These are phyloP conservation scores for Starmerella sp. DNA, from an alignment of 805 yeast genomes.

Conservation along the genomic window DNA sequence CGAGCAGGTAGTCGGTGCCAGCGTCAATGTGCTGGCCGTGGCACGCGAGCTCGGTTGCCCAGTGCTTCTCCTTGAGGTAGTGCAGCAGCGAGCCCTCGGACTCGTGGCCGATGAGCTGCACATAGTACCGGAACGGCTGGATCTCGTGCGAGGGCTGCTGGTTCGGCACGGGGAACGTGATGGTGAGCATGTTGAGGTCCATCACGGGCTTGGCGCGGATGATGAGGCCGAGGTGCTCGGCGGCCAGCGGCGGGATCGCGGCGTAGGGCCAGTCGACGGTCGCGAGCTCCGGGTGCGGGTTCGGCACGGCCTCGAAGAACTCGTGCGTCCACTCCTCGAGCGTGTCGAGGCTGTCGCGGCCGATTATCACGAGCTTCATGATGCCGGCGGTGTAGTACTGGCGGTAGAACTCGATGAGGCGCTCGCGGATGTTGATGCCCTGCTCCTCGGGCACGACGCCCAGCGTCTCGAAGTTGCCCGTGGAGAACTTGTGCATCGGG, in stretches of 20 bases:
- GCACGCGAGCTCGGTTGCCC: conserved; percentile 70
- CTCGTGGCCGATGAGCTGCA: conserved; percentile 88
- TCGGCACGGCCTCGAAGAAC: conserved; percentile 49
- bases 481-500: conserved; percentile 78
- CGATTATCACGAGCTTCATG: conserved; percentile 78
- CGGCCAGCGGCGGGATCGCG: conserved; percentile 37
- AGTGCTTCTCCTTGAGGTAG: conserved; percentile 55
- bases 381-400: conserved; percentile 70
- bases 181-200: conserved; percentile 56
- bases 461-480: conserved; percentile 74
- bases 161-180: conserved; percentile 68
- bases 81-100: conserved; percentile 73
- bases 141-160: conserved; percentile 53
- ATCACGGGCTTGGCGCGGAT: conserved; percentile 70
- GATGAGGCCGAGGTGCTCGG: conserved; percentile 41
- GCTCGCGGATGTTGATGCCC: conserved; percentile 69
- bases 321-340: conserved; percentile 60
- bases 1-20: conserved; percentile 55
- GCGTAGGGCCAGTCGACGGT: conserved; percentile 34
- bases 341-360: conserved; percentile 65
- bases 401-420: conserved; percentile 62
- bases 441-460: conserved; percentile 48
- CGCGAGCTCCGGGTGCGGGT: conserved; percentile 27
- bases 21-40: conserved; percentile 48
- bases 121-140: conserved; percentile 57